These are phyloP conservation scores for Aristolochia fimbriata DNA, from an alignment of 164 flowering plant genomes.

Conservation along the genomic window DNA sequence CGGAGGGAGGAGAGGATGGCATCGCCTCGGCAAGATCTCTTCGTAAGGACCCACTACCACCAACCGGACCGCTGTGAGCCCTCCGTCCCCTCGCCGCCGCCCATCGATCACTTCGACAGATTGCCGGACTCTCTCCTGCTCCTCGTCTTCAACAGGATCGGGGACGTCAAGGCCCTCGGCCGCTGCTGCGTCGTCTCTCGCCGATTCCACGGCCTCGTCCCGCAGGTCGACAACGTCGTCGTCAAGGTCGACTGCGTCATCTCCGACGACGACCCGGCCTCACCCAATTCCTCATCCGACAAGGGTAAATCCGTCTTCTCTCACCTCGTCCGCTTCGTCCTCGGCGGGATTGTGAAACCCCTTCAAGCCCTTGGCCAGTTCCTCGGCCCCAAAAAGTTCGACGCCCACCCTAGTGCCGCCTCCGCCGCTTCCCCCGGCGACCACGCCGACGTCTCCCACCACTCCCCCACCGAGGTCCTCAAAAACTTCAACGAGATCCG, in stretches of 20 bases:
- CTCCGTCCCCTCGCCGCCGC: not conserved
- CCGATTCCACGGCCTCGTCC: constrained; percentile 57
- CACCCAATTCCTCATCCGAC: constrained; percentile 27
- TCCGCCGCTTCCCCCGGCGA: constrained; percentile 16
- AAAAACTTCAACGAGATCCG: constrained; percentile 74
- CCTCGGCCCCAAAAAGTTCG: constrained; percentile 28
- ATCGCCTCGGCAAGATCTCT: constrained; percentile 31
- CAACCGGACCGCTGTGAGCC: constrained; percentile 17
- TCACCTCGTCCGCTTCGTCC: constrained; percentile 20
- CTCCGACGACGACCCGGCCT: constrained; percentile 55
- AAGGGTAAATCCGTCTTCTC: constrained; percentile 38
- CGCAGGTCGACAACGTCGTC: constrained; percentile 72
- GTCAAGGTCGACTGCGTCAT: constrained; percentile 87
- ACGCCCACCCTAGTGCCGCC: not conserved
- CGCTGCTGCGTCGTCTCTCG: constrained; percentile 77
- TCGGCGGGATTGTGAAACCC: constrained; percentile 60
- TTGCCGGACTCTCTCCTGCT: constrained; percentile 68
- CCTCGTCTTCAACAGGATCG: constrained; percentile 69
- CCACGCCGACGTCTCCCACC: constrained; percentile 58
- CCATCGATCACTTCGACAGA: constrained; percentile 54
- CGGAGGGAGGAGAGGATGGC: constrained; percentile 1
- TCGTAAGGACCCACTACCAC: constrained; percentile 12
- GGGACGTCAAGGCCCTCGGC: constrained; percentile 76
- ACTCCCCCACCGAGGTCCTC: constrained; percentile 82
- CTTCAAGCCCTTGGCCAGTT: constrained; percentile 56